Evolutionary conservation across 2,329 filamentous ascomycete species (phyloP).

Genomic region (Fusarium mundagurra): DNA sequence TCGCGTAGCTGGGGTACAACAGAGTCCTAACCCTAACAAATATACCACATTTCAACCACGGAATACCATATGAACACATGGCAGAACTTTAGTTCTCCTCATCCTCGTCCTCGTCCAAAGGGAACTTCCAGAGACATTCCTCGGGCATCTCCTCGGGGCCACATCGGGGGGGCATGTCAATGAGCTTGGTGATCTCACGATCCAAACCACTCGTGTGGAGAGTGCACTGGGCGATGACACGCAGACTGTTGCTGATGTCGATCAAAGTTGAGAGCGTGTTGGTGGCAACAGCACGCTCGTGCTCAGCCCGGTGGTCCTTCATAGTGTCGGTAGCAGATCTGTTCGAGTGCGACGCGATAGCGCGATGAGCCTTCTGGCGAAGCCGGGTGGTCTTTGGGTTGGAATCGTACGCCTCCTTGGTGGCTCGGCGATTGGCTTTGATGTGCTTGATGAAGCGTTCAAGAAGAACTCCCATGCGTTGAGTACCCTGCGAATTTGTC

Average conservation of each 20-base stretch:
- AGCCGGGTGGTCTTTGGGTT: rapidly evolving
- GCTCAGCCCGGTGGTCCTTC: background rate
- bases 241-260: background rate
- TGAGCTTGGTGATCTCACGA: too few species aligned
- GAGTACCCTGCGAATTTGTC: rapidly evolving
- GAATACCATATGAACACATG: rapidly evolving
- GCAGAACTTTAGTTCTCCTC: background rate
- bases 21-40: too few species aligned
- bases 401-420: background rate
- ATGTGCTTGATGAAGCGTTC: background rate
- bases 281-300: background rate
- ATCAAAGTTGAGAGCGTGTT: background rate
- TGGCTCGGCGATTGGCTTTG: rapidly evolving
- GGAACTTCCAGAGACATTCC: background rate
- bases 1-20: background rate
- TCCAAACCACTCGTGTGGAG: background rate
- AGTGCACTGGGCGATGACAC: rapidly evolving
- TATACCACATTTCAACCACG: background rate
- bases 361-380: rapidly evolving
- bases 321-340: rapidly evolving
- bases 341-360: rapidly evolving
- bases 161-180: background rate
- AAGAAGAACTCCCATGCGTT: background rate
- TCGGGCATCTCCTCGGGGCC: background rate
- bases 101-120: background rate